Evolutionary conservation across 805 yeast genomes (phyloP).

Genomic region (Tetrapisispora fleetii): DNA sequence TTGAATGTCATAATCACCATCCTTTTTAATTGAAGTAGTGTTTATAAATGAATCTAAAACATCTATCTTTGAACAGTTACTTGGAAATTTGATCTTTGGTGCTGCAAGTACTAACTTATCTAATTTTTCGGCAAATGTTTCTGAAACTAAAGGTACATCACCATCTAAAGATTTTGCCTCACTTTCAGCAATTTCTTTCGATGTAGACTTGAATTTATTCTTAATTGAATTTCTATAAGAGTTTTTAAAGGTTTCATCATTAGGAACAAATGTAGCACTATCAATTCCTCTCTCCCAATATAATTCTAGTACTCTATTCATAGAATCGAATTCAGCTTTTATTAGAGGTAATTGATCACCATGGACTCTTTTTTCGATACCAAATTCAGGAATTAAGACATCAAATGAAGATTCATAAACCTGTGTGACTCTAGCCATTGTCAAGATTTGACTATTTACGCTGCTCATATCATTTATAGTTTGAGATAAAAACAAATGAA

Average conservation of each 20-base stretch:
- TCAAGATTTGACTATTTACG: conserved; percentile 68
- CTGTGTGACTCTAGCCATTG: conserved; percentile 80
- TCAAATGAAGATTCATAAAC: conserved; percentile 96
- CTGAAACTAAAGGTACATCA: conserved; percentile 26
- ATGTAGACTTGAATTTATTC: conserved; percentile 64
- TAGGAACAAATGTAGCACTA: conserved; percentile 82
- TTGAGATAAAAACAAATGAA: conserved; percentile 76
- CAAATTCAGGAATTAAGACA: conserved; percentile 83
- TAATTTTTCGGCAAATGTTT: conserved; percentile 40
- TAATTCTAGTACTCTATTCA: conserved; percentile 57
- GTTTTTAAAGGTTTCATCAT: conserved; percentile 72
- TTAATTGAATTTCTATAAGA: conserved; percentile 71
- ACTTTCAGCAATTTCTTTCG: conserved; percentile 57
- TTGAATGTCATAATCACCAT: conserved; percentile 59
- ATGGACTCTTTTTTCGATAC: conserved; percentile 91
- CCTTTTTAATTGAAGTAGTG: conserved; percentile 47
- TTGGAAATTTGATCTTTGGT: conserved; percentile 34
- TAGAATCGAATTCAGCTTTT: conserved; percentile 84
- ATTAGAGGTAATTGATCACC: conserved; percentile 91
- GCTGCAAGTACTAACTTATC: conserved; percentile 39
- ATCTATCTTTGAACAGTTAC: conserved; percentile 1
- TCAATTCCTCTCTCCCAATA: conserved; percentile 92
- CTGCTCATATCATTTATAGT: conserved; percentile 66
- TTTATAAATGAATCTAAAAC: conserved; percentile 35
- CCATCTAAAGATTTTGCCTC: conserved; percentile 25